phyloP scores from a whole-genome alignment of 2,329 filamentous ascomycete species.

The Penicillium aurantiogriseum region DNA sequence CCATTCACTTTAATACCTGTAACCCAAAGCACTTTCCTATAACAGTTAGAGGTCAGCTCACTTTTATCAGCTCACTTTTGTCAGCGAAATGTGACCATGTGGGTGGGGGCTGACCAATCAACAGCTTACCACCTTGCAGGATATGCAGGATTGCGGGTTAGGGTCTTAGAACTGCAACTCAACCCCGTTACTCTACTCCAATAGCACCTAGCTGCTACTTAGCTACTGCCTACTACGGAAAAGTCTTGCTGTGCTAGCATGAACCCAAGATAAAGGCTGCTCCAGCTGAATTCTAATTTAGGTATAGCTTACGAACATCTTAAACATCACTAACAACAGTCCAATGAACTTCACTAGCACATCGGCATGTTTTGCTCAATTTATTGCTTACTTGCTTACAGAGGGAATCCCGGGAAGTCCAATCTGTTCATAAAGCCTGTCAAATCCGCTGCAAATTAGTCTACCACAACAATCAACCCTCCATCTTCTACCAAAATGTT shows the following conservation, averaged over 20 bases:
- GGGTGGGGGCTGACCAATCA: neutral
- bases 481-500: neutral
- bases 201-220: neutral
- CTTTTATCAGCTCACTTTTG: neutral
- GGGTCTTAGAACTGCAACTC: neutral
- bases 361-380: neutral
- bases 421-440: neutral
- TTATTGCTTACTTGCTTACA: neutral
- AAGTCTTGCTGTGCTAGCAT: neutral
- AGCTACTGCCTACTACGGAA: neutral
- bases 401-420: neutral
- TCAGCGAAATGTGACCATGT: neutral
- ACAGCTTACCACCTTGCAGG: neutral
- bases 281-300: neutral
- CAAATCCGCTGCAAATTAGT: neutral
- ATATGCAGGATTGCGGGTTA: neutral
- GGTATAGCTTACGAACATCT: neutral
- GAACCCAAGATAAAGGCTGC: neutral
- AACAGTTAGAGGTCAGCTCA: no score
- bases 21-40: neutral
- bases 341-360: neutral
- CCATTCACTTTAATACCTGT: no score
- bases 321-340: neutral
- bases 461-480: neutral
- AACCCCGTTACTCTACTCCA: no score